phyloP scores from a whole-genome alignment of 192 early-diverging fungal genomes.

The Thoreauomyces humboldtii region DNA sequence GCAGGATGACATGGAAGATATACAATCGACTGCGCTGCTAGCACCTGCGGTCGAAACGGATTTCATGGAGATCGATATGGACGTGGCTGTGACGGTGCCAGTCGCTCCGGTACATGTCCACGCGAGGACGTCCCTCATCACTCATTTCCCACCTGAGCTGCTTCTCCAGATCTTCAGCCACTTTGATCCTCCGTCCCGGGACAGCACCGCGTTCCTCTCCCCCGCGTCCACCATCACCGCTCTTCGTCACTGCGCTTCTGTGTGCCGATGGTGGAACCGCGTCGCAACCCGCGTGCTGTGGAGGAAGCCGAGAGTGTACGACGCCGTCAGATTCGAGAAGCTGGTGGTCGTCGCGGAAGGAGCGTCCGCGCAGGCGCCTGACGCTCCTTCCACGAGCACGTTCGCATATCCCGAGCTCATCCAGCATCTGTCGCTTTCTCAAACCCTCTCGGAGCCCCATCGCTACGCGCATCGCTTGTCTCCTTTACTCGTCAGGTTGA shows the following conservation, averaged over 20 bases:
- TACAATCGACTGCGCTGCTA: not conserved
- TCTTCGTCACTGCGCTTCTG: conserved; percentile 41
- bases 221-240: conserved; percentile 22
- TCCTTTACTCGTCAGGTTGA: conserved; percentile 12
- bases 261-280: conserved; percentile 46
- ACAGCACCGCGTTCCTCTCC: conserved; percentile 17
- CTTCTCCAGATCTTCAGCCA: conserved; percentile 31
- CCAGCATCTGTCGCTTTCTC: conserved; percentile 21
- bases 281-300: conserved; percentile 48
- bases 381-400: not conserved
- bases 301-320: conserved; percentile 43
- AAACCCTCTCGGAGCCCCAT: conserved; percentile 33
- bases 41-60: not conserved
- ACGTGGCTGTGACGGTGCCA: not conserved
- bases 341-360: conserved; percentile 12
- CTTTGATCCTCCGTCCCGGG: conserved; percentile 25
- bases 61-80: not conserved
- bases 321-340: conserved; percentile 35
- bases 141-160: conserved; percentile 26
- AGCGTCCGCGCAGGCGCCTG: not conserved
- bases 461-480: conserved; percentile 21
- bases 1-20: too few species aligned
- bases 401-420: conserved; percentile 10
- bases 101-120: not conserved
- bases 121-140: not conserved